Percentiles rank a stretch among this genome's conserved stretches.
Conservation (phyloP, 2,329 filamentous ascomycete genomes). For the Paraphaeosphaeria sporulosa region DNA sequence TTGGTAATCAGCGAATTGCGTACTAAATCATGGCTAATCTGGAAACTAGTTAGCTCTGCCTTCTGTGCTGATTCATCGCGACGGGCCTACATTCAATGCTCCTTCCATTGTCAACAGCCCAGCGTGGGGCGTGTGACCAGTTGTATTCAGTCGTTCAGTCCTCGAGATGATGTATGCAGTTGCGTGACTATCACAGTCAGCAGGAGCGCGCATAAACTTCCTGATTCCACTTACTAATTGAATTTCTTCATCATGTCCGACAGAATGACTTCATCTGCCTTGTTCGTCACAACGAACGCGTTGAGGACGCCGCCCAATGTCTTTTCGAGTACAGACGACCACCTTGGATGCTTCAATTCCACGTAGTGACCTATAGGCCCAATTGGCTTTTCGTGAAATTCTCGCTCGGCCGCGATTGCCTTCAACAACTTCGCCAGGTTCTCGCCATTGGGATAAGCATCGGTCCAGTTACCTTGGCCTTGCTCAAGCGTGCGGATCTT, state of each 20-base stretch:
- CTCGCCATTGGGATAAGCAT: constrained; percentile 67
- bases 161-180: constrained; percentile 71
- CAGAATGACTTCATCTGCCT: constrained; percentile 76
- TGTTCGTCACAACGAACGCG: constrained; percentile 82
- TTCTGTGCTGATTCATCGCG: background rate
- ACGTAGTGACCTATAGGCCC: constrained; percentile 85
- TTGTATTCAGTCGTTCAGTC: constrained; percentile 61
- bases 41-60: constrained; percentile 20
- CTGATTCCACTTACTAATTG: constrained; percentile 53
- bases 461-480: constrained; percentile 66
- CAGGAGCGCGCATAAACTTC: background rate
- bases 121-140: constrained; percentile 75
- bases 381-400: constrained; percentile 76
- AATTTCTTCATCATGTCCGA: constrained; percentile 68
- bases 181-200: constrained; percentile 48
- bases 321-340: constrained; percentile 83
- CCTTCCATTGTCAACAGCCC: constrained; percentile 80
- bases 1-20: constrained; percentile 85
- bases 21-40: constrained; percentile 79
- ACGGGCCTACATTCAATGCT: constrained; percentile 66
- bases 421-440: constrained; percentile 68
- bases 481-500: constrained; percentile 60
- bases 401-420: constrained; percentile 72
- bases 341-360: constrained; percentile 77
- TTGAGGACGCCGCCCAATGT: constrained; percentile 74